A percentile compares a stretch with the other conserved stretches of the same genome.
These are phyloP conservation scores for Apophysomyces sp. DNA, from an alignment of 371 early-diverging fungal species.

Conservation along the genomic window DNA sequence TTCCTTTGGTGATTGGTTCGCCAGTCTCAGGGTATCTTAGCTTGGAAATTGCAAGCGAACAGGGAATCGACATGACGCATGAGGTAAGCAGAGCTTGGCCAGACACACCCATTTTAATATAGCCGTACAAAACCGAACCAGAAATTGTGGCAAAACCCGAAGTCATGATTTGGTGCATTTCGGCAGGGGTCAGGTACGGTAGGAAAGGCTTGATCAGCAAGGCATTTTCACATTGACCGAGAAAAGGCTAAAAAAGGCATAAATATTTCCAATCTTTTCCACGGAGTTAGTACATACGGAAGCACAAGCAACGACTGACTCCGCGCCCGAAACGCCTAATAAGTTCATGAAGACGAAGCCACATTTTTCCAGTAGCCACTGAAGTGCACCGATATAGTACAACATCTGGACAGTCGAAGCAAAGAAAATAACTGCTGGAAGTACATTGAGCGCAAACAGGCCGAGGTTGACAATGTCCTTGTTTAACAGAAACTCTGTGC, in stretches of 20 bases:
- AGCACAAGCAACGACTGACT: constrained; percentile 87
- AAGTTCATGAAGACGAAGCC: constrained; percentile 69
- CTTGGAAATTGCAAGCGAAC: constrained; percentile 85
- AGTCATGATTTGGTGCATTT: constrained; percentile 89
- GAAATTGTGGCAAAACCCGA: constrained; percentile 91
- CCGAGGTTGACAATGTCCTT: constrained; percentile 28
- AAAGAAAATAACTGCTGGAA: constrained; percentile 88
- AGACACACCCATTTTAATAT: constrained; percentile 67
- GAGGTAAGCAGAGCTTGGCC: constrained; percentile 74
- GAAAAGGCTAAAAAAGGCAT: constrained; percentile 47
- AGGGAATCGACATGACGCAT: constrained; percentile 93
- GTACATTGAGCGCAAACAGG: constrained; percentile 69
- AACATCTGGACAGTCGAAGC: constrained; percentile 82
- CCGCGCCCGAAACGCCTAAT: constrained; percentile 84
- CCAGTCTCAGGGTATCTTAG: constrained; percentile 79
- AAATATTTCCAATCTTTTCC: background rate
- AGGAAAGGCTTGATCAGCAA: constrained; percentile 83
- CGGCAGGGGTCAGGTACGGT: constrained; percentile 81
- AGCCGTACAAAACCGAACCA: constrained; percentile 87
- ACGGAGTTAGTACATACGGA: constrained; percentile 35
- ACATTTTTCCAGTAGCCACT: constrained; percentile 74
- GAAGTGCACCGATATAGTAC: constrained; percentile 85
- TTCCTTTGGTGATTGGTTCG: constrained; percentile 71
- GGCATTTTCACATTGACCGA: constrained; percentile 86
- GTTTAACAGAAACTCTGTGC: constrained; percentile 73